phyloP scores from a whole-genome alignment of 805 yeast species.

The Metschnikowia orientalis region DNA sequence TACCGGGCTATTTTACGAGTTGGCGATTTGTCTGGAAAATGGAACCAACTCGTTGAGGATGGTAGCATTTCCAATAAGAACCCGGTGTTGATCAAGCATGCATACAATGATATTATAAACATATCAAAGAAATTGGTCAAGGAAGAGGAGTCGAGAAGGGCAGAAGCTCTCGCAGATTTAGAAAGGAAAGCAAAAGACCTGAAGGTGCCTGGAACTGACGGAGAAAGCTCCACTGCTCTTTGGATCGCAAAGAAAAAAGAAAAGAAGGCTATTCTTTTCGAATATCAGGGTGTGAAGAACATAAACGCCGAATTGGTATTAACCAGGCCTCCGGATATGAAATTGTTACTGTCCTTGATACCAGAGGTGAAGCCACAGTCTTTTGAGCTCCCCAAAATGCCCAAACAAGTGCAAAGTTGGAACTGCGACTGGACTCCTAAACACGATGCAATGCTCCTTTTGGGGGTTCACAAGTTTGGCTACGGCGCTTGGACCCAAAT shows the following conservation, averaged over 20 bases:
- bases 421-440: conserved; percentile 75
- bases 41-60: conserved; percentile 86
- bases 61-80: conserved; percentile 84
- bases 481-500: conserved; percentile 94
- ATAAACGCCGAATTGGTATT: conserved; percentile 86
- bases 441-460: conserved; percentile 82
- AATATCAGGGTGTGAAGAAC: conserved; percentile 80
- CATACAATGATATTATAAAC: conserved; percentile 67
- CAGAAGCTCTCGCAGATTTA: conserved; percentile 49
- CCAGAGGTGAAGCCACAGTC: conserved; percentile 53
- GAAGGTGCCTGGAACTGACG: conserved; percentile 36
- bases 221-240: conserved; percentile 46
- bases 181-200: conserved; percentile 59
- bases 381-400: conserved; percentile 57
- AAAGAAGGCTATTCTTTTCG: conserved; percentile 85
- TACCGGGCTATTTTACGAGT: conserved; percentile 76
- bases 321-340: conserved; percentile 82
- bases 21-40: conserved; percentile 72
- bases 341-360: conserved; percentile 49
- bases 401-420: conserved; percentile 90
- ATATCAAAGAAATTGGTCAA: conserved; percentile 58
- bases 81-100: conserved; percentile 69
- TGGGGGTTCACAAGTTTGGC: conserved; percentile 90
- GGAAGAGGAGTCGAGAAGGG: conserved; percentile 62
- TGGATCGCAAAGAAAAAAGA: conserved; percentile 71